phyloP scores from a whole-genome alignment of 257 asterid species.

The Petunia secreta region DNA sequence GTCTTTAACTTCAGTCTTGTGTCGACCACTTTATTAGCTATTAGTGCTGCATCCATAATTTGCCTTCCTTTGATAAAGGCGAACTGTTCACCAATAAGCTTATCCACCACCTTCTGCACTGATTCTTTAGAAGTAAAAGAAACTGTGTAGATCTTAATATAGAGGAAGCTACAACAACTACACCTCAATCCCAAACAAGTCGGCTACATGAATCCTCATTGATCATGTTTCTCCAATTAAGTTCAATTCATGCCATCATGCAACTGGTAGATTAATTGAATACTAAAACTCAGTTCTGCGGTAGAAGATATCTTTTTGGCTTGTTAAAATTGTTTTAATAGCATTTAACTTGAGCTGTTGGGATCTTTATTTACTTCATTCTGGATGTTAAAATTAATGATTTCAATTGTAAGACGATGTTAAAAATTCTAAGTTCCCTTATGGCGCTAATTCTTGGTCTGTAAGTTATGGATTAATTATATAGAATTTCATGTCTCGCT shows the following conservation, averaged over 20 bases:
- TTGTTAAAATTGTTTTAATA: background rate
- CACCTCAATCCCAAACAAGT: too few species aligned
- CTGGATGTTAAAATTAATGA: background rate
- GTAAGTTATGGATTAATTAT: background rate
- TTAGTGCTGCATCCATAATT: too few species aligned
- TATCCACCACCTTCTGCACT: background rate
- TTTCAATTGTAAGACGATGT: background rate
- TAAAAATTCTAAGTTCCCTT: background rate
- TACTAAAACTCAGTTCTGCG: background rate
- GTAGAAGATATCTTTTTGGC: background rate
- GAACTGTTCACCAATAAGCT: too few species aligned
- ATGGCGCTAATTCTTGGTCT: background rate
- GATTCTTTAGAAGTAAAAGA: slow-evolving; percentile 17
- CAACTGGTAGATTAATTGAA: background rate
- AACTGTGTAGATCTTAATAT: background rate
- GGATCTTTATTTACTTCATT: background rate
- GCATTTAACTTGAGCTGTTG: background rate
- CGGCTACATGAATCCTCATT: too few species aligned
- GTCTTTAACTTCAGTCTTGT: too few species aligned
- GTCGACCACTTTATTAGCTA: too few species aligned
- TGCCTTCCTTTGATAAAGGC: too few species aligned
- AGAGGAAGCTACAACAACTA: background rate
- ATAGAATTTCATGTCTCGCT: background rate
- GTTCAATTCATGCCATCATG: too few species aligned
- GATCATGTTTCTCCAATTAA: too few species aligned